Evolutionary conservation across 2,329 filamentous ascomycete genomes (phyloP), one percentile per base, ranked within the genome.

Genomic region (Ploettnerulaceae sp.): DNA sequence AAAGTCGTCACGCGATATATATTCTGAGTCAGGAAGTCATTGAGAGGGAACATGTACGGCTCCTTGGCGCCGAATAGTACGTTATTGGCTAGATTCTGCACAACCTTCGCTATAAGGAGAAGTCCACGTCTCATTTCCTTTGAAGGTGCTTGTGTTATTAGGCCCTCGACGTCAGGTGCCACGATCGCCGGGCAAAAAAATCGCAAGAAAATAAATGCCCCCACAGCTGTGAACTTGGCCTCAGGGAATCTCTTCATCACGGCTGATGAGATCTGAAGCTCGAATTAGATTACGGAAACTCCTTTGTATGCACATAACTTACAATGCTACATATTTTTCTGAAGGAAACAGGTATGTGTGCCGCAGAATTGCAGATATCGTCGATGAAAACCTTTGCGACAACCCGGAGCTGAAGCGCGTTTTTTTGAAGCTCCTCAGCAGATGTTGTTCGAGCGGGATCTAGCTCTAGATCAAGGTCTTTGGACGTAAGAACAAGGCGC

Each of bases 131-230:
- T 73, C 77, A 85, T 82, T 57, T 84, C 81, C 61, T 84, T 84
- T 1, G 81, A 81, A 5, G 81, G 81, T 2, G 77, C 59, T 1
- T 69, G 70, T 12, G 72, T 67, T 14, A 85, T 77, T n/a, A 86
- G 68, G 2, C 80, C 80, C 58, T 85, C 82, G 1, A 73, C 75
- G 59, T 86, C 81, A 0, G 82, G 82, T 1, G 82, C 80, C 12
- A 86, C 82, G 44, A 86, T 86, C 20, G 82, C 82, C 6, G 82
- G 82, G 54, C 82, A 86, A 60, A 86, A 86, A 67, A 86, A 86
- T 7, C 82, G 75, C 18, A 86, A 70, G 58, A 86, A 86, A 47
- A 86, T 79, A 58, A 86, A 86, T 0, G 82, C 81, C 1, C 82
- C 82, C 11, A 86, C 81, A 3, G 82, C 82, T 0, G 81, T 86